Conservation (phyloP, 768 basidiomycete genomes). For the Infundibulicybe gibba region DNA sequence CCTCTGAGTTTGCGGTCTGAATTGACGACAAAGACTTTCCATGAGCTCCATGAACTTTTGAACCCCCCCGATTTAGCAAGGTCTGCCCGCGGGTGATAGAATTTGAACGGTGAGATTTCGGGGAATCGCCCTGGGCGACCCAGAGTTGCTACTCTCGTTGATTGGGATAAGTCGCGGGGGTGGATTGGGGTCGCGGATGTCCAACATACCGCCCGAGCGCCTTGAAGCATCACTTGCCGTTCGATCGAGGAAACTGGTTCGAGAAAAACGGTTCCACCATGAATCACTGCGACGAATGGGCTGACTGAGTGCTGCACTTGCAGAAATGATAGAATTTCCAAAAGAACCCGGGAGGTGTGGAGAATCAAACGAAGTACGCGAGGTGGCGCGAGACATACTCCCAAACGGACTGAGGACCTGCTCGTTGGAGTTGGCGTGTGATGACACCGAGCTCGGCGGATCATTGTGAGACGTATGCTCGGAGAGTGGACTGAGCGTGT, state of each 20-base stretch:
- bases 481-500: slow-evolving; percentile 34
- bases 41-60: slow-evolving; percentile 29
- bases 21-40: slow-evolving; percentile 54
- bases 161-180: slow-evolving; percentile 62
- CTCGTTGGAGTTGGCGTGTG: slow-evolving; percentile 21
- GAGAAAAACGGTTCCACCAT: slow-evolving; percentile 78
- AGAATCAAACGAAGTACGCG: slow-evolving; percentile 22
- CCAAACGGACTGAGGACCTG: slow-evolving; percentile 20
- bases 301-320: slow-evolving; percentile 31
- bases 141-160: slow-evolving; percentile 44
- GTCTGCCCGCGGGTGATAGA: slow-evolving; percentile 7
- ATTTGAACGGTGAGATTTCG: slow-evolving; percentile 8
- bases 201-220: slow-evolving; percentile 27
- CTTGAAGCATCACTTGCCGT: slow-evolving; percentile 36
- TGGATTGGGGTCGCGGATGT: slow-evolving; percentile 81
- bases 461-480: slow-evolving; percentile 32
- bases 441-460: slow-evolving; percentile 20
- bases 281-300: slow-evolving; percentile 64
- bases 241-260: slow-evolving; percentile 61
- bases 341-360: slow-evolving; percentile 31
- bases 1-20: slow-evolving; percentile 65
- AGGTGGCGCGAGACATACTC: slow-evolving; percentile 15
- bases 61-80: not conserved
- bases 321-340: slow-evolving; percentile 19
- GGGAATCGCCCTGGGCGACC: slow-evolving; percentile 11